Percentiles rank a stretch among this genome's conserved stretches.
These are phyloP conservation scores for Spongiforma sp. DNA, from an alignment of 1,284 basidiomycete species.

Conservation along the genomic window DNA sequence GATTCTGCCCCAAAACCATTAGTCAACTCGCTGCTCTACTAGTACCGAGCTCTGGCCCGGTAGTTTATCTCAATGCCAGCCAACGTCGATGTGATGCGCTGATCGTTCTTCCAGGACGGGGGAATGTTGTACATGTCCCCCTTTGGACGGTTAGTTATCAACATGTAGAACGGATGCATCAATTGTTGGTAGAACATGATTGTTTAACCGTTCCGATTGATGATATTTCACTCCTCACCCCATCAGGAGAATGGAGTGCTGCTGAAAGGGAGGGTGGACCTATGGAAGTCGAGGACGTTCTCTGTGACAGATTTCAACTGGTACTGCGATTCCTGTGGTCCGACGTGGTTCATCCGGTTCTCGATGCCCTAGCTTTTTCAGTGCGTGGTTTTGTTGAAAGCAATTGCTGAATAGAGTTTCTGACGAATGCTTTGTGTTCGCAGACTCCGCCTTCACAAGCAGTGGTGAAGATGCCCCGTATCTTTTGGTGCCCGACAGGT, in stretches of 20 bases:
- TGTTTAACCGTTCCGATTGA: too few species aligned
- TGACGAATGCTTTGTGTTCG: background rate
- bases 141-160: background rate
- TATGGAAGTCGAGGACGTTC: too few species aligned
- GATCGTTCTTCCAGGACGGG: background rate
- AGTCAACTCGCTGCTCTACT: background rate
- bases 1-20: background rate
- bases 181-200: background rate
- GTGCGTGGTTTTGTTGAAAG: background rate
- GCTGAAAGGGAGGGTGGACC: background rate
- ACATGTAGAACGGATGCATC: background rate
- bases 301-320: background rate
- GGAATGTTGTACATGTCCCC: background rate
- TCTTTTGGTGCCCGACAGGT: background rate
- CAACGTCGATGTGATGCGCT: background rate
- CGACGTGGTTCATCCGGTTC: background rate
- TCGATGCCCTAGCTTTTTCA: background rate
- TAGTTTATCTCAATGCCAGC: background rate
- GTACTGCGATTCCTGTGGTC: background rate
- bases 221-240: too few species aligned
- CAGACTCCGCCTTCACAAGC: background rate
- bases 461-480: background rate
- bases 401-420: background rate
- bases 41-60: background rate
- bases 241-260: too few species aligned